Evolutionary conservation across 2,329 filamentous ascomycete genomes (phyloP).

Genomic region (Talaromyces rugulosus): DNA sequence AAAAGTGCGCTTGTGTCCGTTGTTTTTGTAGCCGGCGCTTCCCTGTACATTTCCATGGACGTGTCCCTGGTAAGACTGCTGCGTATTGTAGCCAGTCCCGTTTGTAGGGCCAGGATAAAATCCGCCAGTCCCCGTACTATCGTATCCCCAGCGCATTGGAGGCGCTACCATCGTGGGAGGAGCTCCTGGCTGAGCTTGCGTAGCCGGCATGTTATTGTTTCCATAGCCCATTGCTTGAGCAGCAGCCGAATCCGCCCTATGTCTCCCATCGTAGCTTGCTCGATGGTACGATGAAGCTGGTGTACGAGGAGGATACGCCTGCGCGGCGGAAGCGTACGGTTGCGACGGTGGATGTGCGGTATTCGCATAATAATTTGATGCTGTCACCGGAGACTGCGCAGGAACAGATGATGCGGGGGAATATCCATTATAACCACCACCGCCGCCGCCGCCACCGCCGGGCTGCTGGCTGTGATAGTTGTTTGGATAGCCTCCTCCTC

Average conservation of each 20-base stretch:
- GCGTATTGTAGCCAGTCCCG: conserved; percentile 19
- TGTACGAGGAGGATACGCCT: conserved; percentile 19
- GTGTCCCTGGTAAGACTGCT: conserved; percentile 16
- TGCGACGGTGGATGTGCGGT: not conserved
- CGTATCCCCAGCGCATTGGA: conserved; percentile 54
- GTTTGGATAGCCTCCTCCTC: conserved; percentile 23
- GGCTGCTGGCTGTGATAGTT: conserved; percentile 17
- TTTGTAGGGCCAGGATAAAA: conserved; percentile 38
- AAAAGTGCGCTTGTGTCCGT: conserved; percentile 34
- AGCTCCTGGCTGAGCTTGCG: not conserved
- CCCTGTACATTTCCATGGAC: conserved; percentile 18
- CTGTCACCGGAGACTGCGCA: not conserved
- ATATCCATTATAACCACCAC: conserved; percentile 28
- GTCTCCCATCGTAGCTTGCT: not conserved
- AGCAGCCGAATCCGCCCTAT: not conserved
- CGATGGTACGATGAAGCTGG: conserved; percentile 1
- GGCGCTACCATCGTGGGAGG: conserved; percentile 48
- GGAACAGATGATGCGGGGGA: conserved; percentile 22
- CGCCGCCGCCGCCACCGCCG: conserved; percentile 18
- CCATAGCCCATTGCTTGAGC: not conserved
- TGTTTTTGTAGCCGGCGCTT: conserved; percentile 18
- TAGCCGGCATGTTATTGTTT: not conserved
- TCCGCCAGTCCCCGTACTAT: conserved; percentile 47
- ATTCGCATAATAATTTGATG: not conserved
- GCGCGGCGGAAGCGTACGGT: conserved; percentile 15